Percentiles rank a stretch among this genome's conserved stretches.
These are phyloP conservation scores for Afroboletus lepidellus DNA, from an alignment of 1,284 basidiomycete genomes.

Conservation along the genomic window DNA sequence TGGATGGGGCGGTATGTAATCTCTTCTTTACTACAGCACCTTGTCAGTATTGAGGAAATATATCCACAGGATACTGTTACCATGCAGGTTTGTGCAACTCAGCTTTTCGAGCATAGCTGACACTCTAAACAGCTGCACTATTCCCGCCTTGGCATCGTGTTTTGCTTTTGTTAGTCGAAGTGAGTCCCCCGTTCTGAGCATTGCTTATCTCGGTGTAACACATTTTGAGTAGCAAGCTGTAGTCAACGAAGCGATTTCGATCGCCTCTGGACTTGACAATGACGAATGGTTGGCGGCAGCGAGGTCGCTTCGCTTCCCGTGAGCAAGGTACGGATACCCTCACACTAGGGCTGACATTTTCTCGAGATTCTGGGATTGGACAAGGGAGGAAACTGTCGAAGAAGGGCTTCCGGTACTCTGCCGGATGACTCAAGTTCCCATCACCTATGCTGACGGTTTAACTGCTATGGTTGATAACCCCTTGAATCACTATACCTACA, in stretches of 20 bases:
- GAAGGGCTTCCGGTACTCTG: background rate
- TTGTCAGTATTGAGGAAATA: background rate
- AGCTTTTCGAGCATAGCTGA: background rate
- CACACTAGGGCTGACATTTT: background rate
- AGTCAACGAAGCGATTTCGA: background rate
- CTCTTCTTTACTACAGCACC: background rate
- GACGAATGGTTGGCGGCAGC: background rate
- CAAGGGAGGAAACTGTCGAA: background rate
- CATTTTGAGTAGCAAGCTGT: slow-evolving; percentile 5
- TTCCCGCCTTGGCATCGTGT: slow-evolving; percentile 23
- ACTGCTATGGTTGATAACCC: slow-evolving; percentile 7
- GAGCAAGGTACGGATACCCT: background rate
- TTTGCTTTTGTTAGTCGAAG: slow-evolving; percentile 12
- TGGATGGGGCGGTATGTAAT: slow-evolving; percentile 2
- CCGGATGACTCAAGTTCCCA: background rate
- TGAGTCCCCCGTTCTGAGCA: background rate
- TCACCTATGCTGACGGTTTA: background rate
- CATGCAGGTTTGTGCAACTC: slow-evolving; percentile 8
- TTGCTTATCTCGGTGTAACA: background rate
- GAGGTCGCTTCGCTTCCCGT: background rate
- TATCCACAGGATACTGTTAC: slow-evolving; percentile 17
- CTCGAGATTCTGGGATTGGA: background rate
- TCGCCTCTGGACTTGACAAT: background rate
- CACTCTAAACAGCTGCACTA: slow-evolving; percentile 10
- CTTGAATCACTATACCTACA: slow-evolving; percentile 17